Base-by-base conservation (phyloP, 148 eudicot species). In the Drosera capensis region DNA sequence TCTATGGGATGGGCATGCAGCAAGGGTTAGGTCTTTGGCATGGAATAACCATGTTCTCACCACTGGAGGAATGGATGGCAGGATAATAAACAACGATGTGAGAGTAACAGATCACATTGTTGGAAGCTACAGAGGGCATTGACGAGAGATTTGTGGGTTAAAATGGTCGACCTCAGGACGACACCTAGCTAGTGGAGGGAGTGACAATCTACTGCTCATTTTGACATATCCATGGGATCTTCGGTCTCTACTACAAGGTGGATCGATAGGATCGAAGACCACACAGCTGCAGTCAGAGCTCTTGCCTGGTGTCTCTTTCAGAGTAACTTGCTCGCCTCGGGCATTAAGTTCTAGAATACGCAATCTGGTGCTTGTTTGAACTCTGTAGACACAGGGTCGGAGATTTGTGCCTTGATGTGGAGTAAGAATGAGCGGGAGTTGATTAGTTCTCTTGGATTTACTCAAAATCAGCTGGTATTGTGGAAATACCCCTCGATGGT, bases 261-360 rank as follows among this genome's bases (percentile, higher is more conserved):
- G 73, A 74, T 80, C 17, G 93, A 90, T 71, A 69, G 95, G 71
- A 79, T 84, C 1, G 82, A 80, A 58, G 95, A 88, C 45, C 97
- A 90, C 57, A 80, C 93, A 0, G 97, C 97, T 23, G 93, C 93
- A 12, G 97, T 84, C 3, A 84, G 75, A 66, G 95, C 97, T 22
- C 87, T 90, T 3, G 87, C 97, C 21, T 80, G 97, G 97, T 84
- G 95, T 51, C 95, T 95, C 1, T 88, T 88, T 75, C 95, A 84
- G 72, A 66, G 87, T 37, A 88, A 88, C 45, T 52, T 88, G 59
- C 46, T 88, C 56, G 95, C 95, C 25, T 64, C 97, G 1, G 95
- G 81, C 58, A 84, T 90, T 8, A 90, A 80, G 52, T 88, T 88
- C 57, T 88, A 94, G 97, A 88, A 88, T 66, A 80, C 97, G 31